Evolutionary conservation across 768 basidiomycete species (phyloP), one percentile per base, ranked within the genome.

Genomic region (Lactifluus hygrophoroides): DNA sequence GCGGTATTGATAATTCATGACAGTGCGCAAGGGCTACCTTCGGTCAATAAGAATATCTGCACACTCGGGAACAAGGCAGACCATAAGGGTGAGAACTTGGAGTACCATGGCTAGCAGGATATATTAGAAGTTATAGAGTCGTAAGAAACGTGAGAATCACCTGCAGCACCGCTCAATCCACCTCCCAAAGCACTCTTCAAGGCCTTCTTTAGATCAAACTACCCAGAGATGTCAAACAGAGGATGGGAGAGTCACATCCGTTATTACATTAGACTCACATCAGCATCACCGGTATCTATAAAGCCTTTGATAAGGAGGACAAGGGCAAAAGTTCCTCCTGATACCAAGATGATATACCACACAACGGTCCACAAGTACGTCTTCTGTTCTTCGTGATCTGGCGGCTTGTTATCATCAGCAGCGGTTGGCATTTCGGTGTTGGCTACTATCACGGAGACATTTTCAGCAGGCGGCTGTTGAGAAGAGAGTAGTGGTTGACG

Each of bases 1-100:
- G 53, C 86, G 82, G 69, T 94, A 93, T 73, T 94, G 92, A 68
- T 90, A 96, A 76, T 97, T 98, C 95, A 98, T 97, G 55, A 94
- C 79, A 2, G 94, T 96, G n/a, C 92, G 82, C n/a, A 95, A 71
- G 5, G 92, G 93, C 87, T 87, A 54, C 13, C 43, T 11, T 38
- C 2, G 4, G 51, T 50, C 27, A 28, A n/a, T 37, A n/a, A 25
- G 13, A 60, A 42, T 60, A 56, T 64, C 37, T 58, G 16, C 34
- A 60, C 47, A 56, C 50, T 32, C 46, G 46, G 2, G 43, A 21
- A 51, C 23, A 21, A 14, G 37, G 46, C 58, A 50, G 62, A 72
- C 74, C 93, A 96, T 96, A 58, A 95, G 79, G 1, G 85, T 82
- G 51, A 96, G 70, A 17, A 98, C 95, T 69, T 97, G 95, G 5